Conservation (phyloP, 2,329 filamentous ascomycete genomes). For the Pezicula carpinea region DNA sequence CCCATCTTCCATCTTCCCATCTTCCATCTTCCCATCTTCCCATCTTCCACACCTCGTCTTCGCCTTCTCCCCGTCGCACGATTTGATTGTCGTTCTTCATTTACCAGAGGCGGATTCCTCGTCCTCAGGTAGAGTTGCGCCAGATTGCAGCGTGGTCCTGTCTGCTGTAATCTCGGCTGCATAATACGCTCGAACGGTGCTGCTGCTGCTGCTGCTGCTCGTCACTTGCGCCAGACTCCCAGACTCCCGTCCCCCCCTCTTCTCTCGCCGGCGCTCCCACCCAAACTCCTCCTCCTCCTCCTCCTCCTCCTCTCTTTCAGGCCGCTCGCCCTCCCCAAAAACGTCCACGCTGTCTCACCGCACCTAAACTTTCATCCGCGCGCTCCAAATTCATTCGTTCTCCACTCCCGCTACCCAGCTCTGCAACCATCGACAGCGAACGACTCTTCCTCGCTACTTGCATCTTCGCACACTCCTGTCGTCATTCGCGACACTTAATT, state of each 20-base stretch:
- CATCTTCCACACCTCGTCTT: no score
- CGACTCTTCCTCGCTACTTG: not conserved
- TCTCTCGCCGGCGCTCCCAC: not conserved
- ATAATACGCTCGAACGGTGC: not conserved
- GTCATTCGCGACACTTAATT: constrained; percentile 2
- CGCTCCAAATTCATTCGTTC: constrained; percentile 22
- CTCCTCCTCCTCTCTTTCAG: no score
- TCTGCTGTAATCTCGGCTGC: no score
- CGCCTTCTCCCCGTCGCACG: no score
- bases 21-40: no score
- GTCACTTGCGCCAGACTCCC: not conserved
- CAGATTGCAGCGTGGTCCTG: no score
- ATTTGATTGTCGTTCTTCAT: no score
- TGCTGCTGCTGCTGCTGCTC: not conserved
- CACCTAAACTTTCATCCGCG: constrained; percentile 20
- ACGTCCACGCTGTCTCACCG: constrained; percentile 15
- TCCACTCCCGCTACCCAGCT: constrained; percentile 11
- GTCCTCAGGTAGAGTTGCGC: no score
- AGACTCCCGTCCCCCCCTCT: not conserved
- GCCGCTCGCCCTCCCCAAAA: not conserved
- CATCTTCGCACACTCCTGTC: constrained; percentile 5
- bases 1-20: no score
- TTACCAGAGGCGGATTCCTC: no score
- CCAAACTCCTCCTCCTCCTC: not conserved
- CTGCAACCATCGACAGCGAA: not conserved